Evolutionary conservation across 768 basidiomycete species (phyloP), one percentile per base, ranked within the genome.

Genomic region (Phlegmacium glaucopus): DNA sequence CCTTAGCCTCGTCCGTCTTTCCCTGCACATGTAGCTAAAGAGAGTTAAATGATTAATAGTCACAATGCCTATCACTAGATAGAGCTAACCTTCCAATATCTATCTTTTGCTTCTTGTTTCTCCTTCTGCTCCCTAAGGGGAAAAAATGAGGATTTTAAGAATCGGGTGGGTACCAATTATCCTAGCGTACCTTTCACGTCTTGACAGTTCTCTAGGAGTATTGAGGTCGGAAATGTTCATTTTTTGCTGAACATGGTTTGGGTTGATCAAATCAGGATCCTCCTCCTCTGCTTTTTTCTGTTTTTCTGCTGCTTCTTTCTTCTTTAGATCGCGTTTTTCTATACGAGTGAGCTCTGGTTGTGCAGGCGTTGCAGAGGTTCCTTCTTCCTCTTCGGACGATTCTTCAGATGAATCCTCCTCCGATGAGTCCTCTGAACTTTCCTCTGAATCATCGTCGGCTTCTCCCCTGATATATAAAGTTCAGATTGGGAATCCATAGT

Each of bases 1-100:
- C 66, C 70, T 93, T 89, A 15, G 94, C 94, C 63, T 96, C 77
- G 29, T 87, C 83, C 0, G 94, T 97, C 82, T 96, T 89, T 50
- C 94, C 94, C 65, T 79, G 72, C 12, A 71, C 43, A 58, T 91
- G 87, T 27, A 88, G 72, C 87, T 88, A 54, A 3, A 28, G 47
- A 41, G 52, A 18, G 47, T n/a, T 35, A 15, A 30, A 15, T 36
- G 41, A 49, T 1, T 26, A 47, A 26, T 29, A 6, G 43, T 39
- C 13, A 45, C 34, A 27, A 27, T 8, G 9, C 22, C 22, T 22
- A 22, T 28, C 9, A 39, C 15, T 12, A 43, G 48, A 44, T 16
- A 16, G 59, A 30, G 52, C 72, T 1, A 22, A 89, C 87, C 79
- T 94, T 91, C 84, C 85, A 85, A 64, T 95, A 95, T 18, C 78